These are phyloP conservation scores for Canariomyces notabilis DNA, from an alignment of 2,329 filamentous ascomycete genomes.

Conservation along the genomic window DNA sequence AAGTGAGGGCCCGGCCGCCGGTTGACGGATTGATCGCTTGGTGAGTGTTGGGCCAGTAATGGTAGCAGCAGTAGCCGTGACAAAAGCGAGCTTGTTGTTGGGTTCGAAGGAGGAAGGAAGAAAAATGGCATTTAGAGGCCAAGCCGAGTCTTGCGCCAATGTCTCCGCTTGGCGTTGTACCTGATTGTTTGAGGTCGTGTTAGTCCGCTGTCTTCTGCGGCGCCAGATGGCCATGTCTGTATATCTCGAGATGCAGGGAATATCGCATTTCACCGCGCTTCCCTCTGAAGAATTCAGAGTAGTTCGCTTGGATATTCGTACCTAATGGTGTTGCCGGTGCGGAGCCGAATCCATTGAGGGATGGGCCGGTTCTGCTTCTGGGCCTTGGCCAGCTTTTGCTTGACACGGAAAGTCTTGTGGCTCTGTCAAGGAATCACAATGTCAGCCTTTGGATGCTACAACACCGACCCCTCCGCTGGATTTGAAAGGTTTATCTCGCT, in stretches of 20 bases:
- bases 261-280: background rate
- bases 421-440: conserved; percentile 52
- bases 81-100: conserved; percentile 10
- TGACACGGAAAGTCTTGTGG: conserved; percentile 99
- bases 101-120: conserved; percentile 31
- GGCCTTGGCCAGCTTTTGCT: conserved; percentile 99
- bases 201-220: background rate
- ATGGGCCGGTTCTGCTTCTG: conserved; percentile 99
- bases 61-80: conserved; percentile 6
- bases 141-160: conserved; percentile 99
- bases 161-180: conserved; percentile 99
- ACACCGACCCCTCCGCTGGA: background rate
- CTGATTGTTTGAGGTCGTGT: conserved; percentile 44
- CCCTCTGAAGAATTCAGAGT: background rate
- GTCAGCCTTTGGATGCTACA: conserved; percentile 19
- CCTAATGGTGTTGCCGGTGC: conserved; percentile 99
- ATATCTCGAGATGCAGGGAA: background rate
- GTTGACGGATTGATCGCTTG: background rate
- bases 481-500: background rate
- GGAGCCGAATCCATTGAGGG: conserved; percentile 98
- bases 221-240: background rate
- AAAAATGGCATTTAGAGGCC: conserved; percentile 74
- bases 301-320: conserved; percentile 48
- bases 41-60: background rate
- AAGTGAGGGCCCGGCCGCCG: no score